Evolutionary conservation across 208 protist genomes (phyloP).

Genomic region (Angomonas ambiguus): DNA sequence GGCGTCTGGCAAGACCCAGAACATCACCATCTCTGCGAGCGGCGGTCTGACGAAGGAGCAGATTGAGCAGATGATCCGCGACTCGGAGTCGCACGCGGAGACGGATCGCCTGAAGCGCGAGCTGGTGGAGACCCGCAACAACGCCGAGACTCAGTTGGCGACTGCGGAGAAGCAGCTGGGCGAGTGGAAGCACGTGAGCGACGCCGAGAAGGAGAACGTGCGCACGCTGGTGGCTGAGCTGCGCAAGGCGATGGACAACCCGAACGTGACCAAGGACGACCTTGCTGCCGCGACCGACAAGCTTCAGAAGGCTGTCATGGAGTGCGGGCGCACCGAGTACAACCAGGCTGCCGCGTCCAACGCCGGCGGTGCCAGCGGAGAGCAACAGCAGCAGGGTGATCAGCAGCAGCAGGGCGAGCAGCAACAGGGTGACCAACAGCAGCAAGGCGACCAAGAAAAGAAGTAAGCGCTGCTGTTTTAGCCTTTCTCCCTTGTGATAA

Average conservation of each 20-base stretch:
- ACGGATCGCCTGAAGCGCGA: conserved; percentile 68
- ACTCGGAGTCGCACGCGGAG: conserved; percentile 78
- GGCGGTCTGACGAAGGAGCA: conserved; percentile 76
- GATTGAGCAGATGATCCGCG: conserved; percentile 87
- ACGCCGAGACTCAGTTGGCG: conserved; percentile 62
- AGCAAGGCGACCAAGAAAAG: background rate
- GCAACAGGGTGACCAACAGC: background rate
- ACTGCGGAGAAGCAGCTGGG: conserved; percentile 69
- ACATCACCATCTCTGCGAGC: conserved; percentile 93
- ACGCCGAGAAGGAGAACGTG: conserved; percentile 68
- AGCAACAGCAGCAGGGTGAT: background rate
- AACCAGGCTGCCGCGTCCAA: conserved; percentile 66
- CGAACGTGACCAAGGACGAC: conserved; percentile 65
- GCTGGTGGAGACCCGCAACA: conserved; percentile 81
- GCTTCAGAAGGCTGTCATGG: conserved; percentile 85
- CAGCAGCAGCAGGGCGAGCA: background rate
- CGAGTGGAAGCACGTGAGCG: conserved; percentile 85
- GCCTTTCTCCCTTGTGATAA: too few relatives aligned
- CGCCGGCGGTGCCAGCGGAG: conserved; percentile 10
- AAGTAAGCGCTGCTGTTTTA: too few relatives aligned
- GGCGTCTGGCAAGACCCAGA: conserved; percentile 92
- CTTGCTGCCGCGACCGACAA: conserved; percentile 45
- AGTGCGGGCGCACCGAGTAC: conserved; percentile 72
- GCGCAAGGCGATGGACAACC: conserved; percentile 64
- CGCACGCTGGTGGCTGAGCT: conserved; percentile 43